Evolutionary conservation across 2,329 filamentous ascomycete genomes (phyloP).

Genomic region (Botrytis tulipae): DNA sequence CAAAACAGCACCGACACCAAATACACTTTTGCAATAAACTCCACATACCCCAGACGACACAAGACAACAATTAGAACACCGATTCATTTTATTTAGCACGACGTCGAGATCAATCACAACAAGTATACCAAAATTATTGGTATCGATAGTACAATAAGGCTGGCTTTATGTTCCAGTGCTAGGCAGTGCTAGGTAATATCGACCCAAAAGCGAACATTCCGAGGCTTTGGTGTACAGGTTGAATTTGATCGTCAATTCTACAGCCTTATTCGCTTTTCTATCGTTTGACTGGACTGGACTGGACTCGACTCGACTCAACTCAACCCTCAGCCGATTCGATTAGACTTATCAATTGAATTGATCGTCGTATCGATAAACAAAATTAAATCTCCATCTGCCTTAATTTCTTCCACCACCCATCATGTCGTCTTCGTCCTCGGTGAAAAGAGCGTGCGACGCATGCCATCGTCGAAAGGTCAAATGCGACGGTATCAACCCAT

Average conservation of each 20-base stretch:
- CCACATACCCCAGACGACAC: constrained; percentile 1
- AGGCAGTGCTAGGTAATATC: not conserved
- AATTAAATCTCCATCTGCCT: not conserved
- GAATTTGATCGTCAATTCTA: not conserved
- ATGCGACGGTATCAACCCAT: constrained; percentile 69
- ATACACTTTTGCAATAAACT: not conserved
- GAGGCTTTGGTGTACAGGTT: not conserved
- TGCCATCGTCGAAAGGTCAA: constrained; percentile 75
- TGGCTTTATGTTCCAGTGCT: not conserved
- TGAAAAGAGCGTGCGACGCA: constrained; percentile 65
- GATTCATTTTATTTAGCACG: not conserved
- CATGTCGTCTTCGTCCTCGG: constrained; percentile 39
- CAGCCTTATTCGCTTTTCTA: not conserved
- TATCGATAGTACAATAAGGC: not conserved
- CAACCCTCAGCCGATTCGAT: not conserved
- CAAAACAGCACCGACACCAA: not conserved
- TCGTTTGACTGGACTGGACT: not conserved
- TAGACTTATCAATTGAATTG: not conserved
- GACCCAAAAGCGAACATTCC: not conserved
- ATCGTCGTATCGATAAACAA: not conserved
- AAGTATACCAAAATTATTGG: not conserved
- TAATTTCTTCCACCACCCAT: not conserved
- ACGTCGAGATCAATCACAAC: not conserved
- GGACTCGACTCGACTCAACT: not conserved
- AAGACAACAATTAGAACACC: not conserved